Evolutionary conservation across 352 stramenopile species (phyloP).

Genomic region (Phytophthora constricta): DNA sequence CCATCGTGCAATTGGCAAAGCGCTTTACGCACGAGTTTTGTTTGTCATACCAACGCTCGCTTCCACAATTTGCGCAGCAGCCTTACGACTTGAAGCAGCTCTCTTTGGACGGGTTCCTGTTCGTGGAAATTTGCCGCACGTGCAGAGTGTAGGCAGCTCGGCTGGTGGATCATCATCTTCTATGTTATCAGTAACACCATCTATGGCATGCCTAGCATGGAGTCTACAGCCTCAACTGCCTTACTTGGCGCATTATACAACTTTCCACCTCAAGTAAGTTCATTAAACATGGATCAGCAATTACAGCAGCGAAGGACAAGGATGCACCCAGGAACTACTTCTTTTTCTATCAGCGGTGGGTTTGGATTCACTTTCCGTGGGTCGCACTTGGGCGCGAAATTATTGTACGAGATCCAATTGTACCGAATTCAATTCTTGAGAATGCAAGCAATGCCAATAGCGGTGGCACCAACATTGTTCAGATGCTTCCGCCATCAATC

Average conservation of each 20-base stretch:
- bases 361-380: slow-evolving; percentile 95
- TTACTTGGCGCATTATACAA: slow-evolving; percentile 36
- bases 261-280: slow-evolving; percentile 30
- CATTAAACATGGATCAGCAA: slow-evolving; percentile 12
- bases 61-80: slow-evolving; percentile 82
- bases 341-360: slow-evolving; percentile 92
- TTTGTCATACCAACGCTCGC: slow-evolving; percentile 67
- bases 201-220: slow-evolving; percentile 20
- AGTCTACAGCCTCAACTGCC: slow-evolving; percentile 35
- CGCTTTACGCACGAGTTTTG: slow-evolving; percentile 93
- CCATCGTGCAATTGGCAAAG: slow-evolving; percentile 81
- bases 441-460: slow-evolving; percentile 26
- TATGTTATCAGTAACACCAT: slow-evolving; percentile 5
- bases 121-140: slow-evolving; percentile 67
- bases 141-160: slow-evolving; percentile 26
- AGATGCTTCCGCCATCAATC: background rate
- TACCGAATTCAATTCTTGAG: slow-evolving; percentile 42
- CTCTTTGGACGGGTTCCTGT: slow-evolving; percentile 78
- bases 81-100: slow-evolving; percentile 76
- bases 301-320: slow-evolving; percentile 43
- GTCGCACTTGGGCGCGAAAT: slow-evolving; percentile 83
- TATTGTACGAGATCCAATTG: slow-evolving; percentile 50
- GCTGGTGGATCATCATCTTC: slow-evolving; percentile 28
- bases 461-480: slow-evolving; percentile 4
- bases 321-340: slow-evolving; percentile 67